Evolutionary conservation across 2,329 filamentous ascomycete species (phyloP).

Genomic region (Calonectria hongkongensis): DNA sequence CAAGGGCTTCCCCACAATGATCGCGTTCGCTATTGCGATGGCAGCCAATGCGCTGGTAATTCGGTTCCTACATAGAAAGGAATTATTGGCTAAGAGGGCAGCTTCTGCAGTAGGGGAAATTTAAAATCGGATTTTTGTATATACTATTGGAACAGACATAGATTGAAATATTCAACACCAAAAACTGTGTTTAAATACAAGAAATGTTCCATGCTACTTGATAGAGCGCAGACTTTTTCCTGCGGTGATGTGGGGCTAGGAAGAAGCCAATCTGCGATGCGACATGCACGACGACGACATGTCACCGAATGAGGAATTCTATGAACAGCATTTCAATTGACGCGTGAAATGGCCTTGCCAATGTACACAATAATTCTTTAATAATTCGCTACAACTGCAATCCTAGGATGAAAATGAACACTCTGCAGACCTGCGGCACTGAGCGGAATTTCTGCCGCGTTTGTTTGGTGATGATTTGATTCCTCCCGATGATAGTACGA

Average conservation of each 20-base stretch:
- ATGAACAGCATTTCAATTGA: background rate
- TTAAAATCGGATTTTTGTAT: background rate
- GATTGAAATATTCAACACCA: background rate
- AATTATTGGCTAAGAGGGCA: conserved; percentile 52
- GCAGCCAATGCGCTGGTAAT: conserved; percentile 71
- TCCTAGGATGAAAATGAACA: background rate
- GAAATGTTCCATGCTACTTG: background rate
- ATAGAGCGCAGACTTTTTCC: too few species aligned
- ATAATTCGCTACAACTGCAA: too few species aligned
- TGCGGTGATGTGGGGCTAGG: too few species aligned
- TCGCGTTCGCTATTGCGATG: conserved; percentile 68
- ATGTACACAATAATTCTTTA: background rate
- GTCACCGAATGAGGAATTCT: too few species aligned
- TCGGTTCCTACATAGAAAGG: conserved; percentile 66
- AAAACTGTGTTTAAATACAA: background rate
- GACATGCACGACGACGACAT: too few species aligned
- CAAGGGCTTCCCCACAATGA: conserved; percentile 76
- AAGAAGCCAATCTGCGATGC: too few species aligned
- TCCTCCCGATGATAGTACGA: conserved; percentile 29
- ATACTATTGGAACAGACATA: background rate
- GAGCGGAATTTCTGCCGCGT: background rate
- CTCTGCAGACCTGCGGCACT: background rate
- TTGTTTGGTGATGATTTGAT: background rate
- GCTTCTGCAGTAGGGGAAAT: conserved; percentile 33
- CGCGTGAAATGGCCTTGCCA: background rate